A percentile compares a stretch with the other conserved stretches of the same genome.
Conservation (phyloP, 257 asterid genomes). For the Solanum commersonii region DNA sequence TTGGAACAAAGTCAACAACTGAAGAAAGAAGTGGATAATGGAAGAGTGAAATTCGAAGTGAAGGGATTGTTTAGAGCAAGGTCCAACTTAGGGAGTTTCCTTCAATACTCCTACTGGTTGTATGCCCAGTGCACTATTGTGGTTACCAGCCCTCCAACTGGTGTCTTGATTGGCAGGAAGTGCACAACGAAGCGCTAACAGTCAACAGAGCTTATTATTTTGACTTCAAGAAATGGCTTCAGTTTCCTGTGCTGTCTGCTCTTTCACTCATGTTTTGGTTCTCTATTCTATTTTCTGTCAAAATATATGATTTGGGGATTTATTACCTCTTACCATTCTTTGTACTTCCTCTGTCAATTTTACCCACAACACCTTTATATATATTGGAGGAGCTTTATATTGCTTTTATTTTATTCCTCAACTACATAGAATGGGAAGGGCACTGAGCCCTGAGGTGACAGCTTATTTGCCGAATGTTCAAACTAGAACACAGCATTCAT, state of each 20-base stretch:
- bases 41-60: slow-evolving; percentile 51
- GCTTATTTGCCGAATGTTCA: background rate
- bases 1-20: slow-evolving; percentile 32
- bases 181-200: slow-evolving; percentile 52
- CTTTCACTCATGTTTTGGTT: background rate
- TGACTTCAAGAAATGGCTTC: background rate
- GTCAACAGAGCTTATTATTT: background rate
- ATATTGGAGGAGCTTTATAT: background rate
- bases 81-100: slow-evolving; percentile 58
- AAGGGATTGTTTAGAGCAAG: slow-evolving; percentile 56
- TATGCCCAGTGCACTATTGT: slow-evolving; percentile 49
- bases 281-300: background rate
- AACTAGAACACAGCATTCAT: background rate
- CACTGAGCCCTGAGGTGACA: background rate
- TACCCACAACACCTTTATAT: background rate
- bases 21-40: slow-evolving; percentile 46
- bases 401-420: background rate
- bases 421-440: background rate
- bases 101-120: slow-evolving; percentile 68
- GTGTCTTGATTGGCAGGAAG: slow-evolving; percentile 49
- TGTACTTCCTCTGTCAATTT: background rate
- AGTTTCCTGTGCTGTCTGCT: background rate
- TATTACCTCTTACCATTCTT: background rate
- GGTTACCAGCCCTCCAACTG: slow-evolving; percentile 72
- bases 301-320: background rate